Percentiles rank a stretch among this genome's conserved stretches.
Conservation (phyloP, 345 rosid species). For the Salix dunnii region DNA sequence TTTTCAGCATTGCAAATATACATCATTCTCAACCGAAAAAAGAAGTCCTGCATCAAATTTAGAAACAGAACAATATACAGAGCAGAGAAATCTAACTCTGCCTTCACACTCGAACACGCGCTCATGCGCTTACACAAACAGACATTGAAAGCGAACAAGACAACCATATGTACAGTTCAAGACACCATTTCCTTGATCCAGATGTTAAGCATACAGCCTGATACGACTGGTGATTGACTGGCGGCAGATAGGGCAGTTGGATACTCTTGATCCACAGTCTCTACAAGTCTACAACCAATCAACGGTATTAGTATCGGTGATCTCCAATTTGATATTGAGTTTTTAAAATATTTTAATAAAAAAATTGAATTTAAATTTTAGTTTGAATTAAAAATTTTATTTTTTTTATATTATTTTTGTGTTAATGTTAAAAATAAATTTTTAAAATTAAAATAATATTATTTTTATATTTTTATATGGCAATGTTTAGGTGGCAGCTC, state of each 20-base stretch:
- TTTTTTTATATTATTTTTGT: no score
- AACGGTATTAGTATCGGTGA: not conserved
- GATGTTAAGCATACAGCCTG: constrained; percentile 41
- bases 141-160: not conserved
- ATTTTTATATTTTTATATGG: not conserved
- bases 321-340: no score
- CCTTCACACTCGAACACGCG: not conserved
- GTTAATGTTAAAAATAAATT: no score
- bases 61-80: not conserved
- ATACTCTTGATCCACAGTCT: constrained; percentile 50
- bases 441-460: no score
- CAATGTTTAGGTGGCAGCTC: constrained; percentile 13
- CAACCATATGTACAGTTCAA: not conserved
- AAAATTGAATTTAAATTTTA: no score
- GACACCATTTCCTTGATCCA: not conserved
- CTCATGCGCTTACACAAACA: not conserved
- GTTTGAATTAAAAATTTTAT: no score
- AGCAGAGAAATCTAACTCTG: not conserved
- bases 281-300: constrained; percentile 47
- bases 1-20: no score
- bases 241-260: constrained; percentile 65
- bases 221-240: constrained; percentile 47
- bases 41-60: not conserved
- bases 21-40: no score
- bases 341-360: no score